phyloP scores from a whole-genome alignment of 108 stramenopile species.

The Skeletonema grethae region DNA sequence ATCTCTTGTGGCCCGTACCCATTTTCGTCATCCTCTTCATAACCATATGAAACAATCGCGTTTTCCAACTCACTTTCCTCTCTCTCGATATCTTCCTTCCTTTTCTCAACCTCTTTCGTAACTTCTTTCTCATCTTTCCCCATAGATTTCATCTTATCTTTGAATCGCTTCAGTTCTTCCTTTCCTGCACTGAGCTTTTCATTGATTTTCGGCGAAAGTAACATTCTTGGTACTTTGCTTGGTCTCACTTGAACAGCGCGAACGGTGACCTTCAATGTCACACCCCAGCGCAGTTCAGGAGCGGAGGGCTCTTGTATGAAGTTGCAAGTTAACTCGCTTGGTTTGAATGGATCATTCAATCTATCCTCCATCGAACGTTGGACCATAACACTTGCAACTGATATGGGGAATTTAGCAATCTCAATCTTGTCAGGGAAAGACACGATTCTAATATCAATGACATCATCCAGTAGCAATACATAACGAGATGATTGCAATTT shows the following conservation, averaged over 20 bases:
- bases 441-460: constrained; percentile 39
- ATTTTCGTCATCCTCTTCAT: constrained; percentile 17
- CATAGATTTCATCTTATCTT: constrained; percentile 11
- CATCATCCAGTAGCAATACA: constrained; percentile 39
- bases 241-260: constrained; percentile 50
- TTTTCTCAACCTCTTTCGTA: constrained; percentile 18
- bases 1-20: constrained; percentile 28
- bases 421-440: constrained; percentile 41
- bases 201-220: constrained; percentile 5
- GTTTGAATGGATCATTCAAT: constrained; percentile 39
- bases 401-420: constrained; percentile 46
- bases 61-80: constrained; percentile 34
- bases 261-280: constrained; percentile 43
- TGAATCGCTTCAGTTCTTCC: constrained; percentile 7
- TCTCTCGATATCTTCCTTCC: constrained; percentile 23
- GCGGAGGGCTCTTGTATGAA: constrained; percentile 47
- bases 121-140: constrained; percentile 36
- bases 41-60: constrained; percentile 34
- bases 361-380: constrained; percentile 38
- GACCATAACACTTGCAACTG: constrained; percentile 41
- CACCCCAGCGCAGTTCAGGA: constrained; percentile 38
- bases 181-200: constrained; percentile 11
- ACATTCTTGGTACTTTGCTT: constrained; percentile 12
- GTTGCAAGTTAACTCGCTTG: constrained; percentile 45
- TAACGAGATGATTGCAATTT: constrained; percentile 32